Evolutionary conservation across 176 grass and related monocot genomes (phyloP).

Genomic region (Cymbopogon citratus): DNA sequence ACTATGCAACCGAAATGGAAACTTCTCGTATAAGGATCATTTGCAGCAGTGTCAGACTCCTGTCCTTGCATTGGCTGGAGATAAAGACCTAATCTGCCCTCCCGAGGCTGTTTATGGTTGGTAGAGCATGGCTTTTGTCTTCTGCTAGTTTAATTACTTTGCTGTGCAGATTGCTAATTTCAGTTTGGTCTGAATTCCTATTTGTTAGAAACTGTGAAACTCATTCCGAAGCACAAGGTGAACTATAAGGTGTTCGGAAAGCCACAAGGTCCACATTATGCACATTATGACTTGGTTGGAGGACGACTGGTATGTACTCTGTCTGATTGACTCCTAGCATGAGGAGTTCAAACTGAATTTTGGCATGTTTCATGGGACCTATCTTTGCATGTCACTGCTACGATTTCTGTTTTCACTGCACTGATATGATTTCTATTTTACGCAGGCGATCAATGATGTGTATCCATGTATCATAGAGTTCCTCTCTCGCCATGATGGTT

Average conservation of each 20-base stretch:
- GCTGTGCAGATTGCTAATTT: constrained; percentile 16
- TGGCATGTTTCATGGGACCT: background rate
- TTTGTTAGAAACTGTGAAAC: constrained; percentile 67
- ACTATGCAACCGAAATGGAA: constrained; percentile 54
- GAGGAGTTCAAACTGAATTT: background rate
- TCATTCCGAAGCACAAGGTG: constrained; percentile 59
- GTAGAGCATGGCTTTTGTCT: background rate
- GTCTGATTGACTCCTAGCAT: constrained; percentile 5
- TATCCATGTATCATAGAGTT: constrained; percentile 84
- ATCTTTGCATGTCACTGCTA: background rate
- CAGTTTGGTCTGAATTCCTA: background rate
- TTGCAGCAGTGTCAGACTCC: constrained; percentile 48
- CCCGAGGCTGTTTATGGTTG: constrained; percentile 72
- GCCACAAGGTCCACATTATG: constrained; percentile 56
- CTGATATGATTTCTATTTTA: constrained; percentile 8
- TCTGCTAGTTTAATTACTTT: background rate
- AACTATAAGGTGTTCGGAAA: constrained; percentile 68
- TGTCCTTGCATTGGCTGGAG: constrained; percentile 63
- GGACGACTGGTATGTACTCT: constrained; percentile 45
- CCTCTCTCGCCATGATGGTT: constrained; percentile 55
- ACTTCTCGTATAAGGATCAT: constrained; percentile 71
- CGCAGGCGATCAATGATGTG: constrained; percentile 65
- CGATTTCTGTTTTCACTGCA: background rate
- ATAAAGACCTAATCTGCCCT: constrained; percentile 72
- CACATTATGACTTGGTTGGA: constrained; percentile 89